Evolutionary conservation across 805 yeast species (phyloP), one percentile per base, ranked within the genome.

Genomic region (Sungouiella blattae): DNA sequence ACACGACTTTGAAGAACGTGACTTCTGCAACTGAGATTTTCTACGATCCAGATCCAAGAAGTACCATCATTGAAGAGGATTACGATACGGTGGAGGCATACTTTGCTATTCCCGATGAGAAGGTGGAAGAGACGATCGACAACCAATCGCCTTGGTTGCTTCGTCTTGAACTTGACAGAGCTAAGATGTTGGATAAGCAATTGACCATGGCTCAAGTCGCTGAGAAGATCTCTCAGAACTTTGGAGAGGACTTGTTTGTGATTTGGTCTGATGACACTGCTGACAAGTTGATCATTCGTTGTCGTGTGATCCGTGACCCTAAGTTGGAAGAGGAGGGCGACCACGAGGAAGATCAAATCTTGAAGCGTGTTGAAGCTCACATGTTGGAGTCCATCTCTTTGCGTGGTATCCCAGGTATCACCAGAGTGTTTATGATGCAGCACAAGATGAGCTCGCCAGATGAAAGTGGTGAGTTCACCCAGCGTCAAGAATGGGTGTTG

Each of bases 221-320:
- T 18, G 94, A 88, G 51, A 88, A 83, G 71, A 93, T 93, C 42
- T 83, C 88, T 46, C 89, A 86, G 56, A 83, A 86, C 44, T 93
- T 93, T 62, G 94, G 89, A 36, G 95, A 88, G 51, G 98, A 93
- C 64, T 68, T 93, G 66, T 93, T 91, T 55, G 96, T 93, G 26
- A 93, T 93, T 55, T 93, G 98, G 98, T 87, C 97, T 31, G 98
- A 94, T 73, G 99, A 93, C 71, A 91, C 93, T 55, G 96, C 97
- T 29, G 97, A 91, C 49, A 89, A 88, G 64, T 81, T 93, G 64
- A 83, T 93, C 44, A 85, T 93, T 50, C 95, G 99, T 74, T 91
- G 98, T 74, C 86, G 99, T 72, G 95, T 94, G 50, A 87, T 93
- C 30, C 87, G 98, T 65, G 96, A 89, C 59, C 96, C 96, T 39